A percentile compares a stretch with the other conserved stretches of the same genome.
These are phyloP conservation scores for Linum trigynum DNA, from an alignment of 345 rosid species.

Conservation along the genomic window DNA sequence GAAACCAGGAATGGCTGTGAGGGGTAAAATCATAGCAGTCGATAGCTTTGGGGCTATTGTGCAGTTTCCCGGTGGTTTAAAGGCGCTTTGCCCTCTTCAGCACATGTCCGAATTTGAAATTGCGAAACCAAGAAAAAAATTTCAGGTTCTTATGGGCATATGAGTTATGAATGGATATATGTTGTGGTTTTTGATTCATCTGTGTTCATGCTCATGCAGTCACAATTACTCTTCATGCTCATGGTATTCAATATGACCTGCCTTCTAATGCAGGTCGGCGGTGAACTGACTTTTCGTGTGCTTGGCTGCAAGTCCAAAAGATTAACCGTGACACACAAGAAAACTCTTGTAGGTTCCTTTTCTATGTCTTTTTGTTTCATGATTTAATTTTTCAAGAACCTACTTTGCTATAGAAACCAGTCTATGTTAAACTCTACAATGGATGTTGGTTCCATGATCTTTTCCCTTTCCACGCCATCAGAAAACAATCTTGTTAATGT, in stretches of 20 bases:
- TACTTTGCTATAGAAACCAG: not conserved
- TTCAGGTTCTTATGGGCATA: constrained; percentile 44
- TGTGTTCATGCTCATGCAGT: constrained; percentile 5
- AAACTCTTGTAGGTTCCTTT: constrained; percentile 63
- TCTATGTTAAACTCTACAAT: too few relatives aligned
- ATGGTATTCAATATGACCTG: constrained; percentile 8
- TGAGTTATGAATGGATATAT: not conserved
- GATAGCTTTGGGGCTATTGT: constrained; percentile 91
- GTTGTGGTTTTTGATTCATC: not conserved
- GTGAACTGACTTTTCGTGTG: constrained; percentile 76
- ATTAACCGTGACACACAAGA: constrained; percentile 91
- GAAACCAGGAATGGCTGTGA: constrained; percentile 89
- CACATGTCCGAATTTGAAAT: constrained; percentile 98
- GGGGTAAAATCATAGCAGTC: constrained; percentile 64
- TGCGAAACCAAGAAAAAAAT: constrained; percentile 73
- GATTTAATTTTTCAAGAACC: not conserved
- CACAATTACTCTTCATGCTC: constrained; percentile 6
- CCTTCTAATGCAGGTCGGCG: constrained; percentile 58
- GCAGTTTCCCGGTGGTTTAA: constrained; percentile 88
- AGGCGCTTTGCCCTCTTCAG: constrained; percentile 88
- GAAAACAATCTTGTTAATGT: too few relatives aligned
- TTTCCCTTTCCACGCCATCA: not conserved
- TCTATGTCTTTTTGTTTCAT: too few relatives aligned
- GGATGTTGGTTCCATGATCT: not conserved
- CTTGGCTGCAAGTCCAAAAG: constrained; percentile 96